Percentiles rank a stretch among this genome's conserved stretches.
phyloP scores from a whole-genome alignment of 1,139 yeast genomes.

The Lodderomyces parapsilosis region DNA sequence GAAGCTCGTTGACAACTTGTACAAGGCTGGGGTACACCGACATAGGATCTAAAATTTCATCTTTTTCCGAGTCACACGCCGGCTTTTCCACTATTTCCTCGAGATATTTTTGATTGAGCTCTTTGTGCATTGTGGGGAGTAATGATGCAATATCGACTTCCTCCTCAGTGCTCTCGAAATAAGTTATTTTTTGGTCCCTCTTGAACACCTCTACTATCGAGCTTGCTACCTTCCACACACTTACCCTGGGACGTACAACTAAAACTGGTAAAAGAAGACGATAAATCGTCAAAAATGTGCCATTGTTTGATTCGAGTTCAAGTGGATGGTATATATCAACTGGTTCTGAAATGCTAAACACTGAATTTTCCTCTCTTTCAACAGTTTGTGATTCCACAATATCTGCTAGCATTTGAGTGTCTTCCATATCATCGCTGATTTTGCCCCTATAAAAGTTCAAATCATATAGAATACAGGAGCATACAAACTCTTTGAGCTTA shows the following conservation, averaged over 20 bases:
- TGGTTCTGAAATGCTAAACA: background rate
- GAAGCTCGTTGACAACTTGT: background rate
- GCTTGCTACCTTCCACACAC: background rate
- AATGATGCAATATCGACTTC: background rate
- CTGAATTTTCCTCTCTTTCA: background rate
- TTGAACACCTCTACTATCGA: conserved; percentile 2
- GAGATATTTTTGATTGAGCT: background rate
- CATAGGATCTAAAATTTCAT: background rate
- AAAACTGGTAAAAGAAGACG: background rate
- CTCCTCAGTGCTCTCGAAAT: background rate
- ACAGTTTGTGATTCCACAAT: background rate
- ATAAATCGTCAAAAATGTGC: conserved; percentile 1
- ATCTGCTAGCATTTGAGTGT: background rate
- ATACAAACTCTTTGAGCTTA: conserved; percentile 19
- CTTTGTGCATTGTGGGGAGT: background rate
- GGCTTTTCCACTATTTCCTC: background rate
- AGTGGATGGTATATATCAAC: conserved; percentile 2
- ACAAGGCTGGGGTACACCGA: background rate
- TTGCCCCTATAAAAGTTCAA: background rate
- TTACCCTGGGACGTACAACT: background rate
- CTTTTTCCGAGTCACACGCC: too few relatives aligned
- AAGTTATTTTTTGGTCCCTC: background rate
- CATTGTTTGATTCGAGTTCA: background rate
- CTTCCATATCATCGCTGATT: background rate
- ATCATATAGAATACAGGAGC: conserved; percentile 2